Evolutionary conservation across 1,284 basidiomycete species (phyloP), one percentile per base, ranked within the genome.

Genomic region (Farysia itapuensis): DNA sequence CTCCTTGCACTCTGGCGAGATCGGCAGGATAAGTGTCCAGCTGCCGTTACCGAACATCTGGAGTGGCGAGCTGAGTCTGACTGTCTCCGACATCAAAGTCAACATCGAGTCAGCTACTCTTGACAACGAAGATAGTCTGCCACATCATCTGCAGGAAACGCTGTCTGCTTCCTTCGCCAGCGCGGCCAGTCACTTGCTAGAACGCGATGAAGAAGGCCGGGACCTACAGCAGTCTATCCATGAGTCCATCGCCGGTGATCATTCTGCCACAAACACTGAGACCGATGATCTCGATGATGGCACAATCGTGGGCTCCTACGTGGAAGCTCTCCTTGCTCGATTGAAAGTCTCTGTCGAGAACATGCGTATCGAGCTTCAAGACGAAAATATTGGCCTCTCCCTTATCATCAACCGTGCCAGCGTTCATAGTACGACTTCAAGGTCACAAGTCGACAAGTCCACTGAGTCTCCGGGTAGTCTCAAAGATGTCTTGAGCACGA

Each of bases 1-100:
- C 19, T 78, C 79, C 24, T 79, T 95, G 16, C 81, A 84, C 36
- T 81, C 85, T 35, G 91, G 92, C 20, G 82, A 42, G n/a, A 47
- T 70, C n/a, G 64, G 52, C n/a, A 39, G 30, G 14, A 53, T 70
- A 28, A 39, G 51, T 21, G 54, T 70, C 11, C 64, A 67, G 39
- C 48, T 70, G 25, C 67, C 67, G 14, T 39, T 59, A 11, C 57
- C 64, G n/a, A 65, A 67, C 39, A 46, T 70, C 16, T 65, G 64
- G 61, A 58, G 43, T 13, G 67, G 67, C 14, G 54, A 64, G 14
- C 52, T 69, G 24, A 46, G 39, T 13, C 21, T 69, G 9, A 49
- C 36, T 1, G 39, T 69, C 8, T 50, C 52, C 0, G 43, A 54
- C 15, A 31, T 61, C 20, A 26, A 35, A 4, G 20, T 58, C n/a